A percentile compares a stretch with the other conserved stretches of the same genome.
phyloP scores from a whole-genome alignment of 2,329 filamentous ascomycete species.

The Penicillium sp. region DNA sequence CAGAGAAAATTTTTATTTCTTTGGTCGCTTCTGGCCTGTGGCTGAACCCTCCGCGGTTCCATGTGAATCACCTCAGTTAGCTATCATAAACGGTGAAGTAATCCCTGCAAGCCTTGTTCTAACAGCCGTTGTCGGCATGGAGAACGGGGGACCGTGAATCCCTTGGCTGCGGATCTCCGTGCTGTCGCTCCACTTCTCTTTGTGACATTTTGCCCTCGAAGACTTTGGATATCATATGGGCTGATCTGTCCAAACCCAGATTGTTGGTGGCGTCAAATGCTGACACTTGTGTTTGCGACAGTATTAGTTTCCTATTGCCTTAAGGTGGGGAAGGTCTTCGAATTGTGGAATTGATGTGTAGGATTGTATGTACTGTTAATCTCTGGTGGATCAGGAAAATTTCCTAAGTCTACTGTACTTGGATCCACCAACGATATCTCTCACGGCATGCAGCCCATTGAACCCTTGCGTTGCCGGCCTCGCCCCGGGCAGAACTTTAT shows the following conservation, averaged over 20 bases:
- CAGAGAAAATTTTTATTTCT: neutral
- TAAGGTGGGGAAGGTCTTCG: neutral
- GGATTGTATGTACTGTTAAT: constrained; percentile 3
- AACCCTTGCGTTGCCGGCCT: constrained; percentile 7
- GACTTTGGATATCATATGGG: constrained; percentile 3
- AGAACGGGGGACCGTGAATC: constrained; percentile 8
- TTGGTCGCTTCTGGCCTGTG: neutral
- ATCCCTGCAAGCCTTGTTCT: constrained; percentile 4
- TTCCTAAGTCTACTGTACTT: constrained; percentile 2
- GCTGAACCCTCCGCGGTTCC: constrained; percentile 12
- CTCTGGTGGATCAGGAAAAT: constrained; percentile 2
- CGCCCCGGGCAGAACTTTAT: neutral
- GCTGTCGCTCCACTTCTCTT: constrained; percentile 10
- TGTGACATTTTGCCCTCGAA: constrained; percentile 3
- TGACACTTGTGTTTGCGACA: neutral
- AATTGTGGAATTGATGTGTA: constrained; percentile 6
- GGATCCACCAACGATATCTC: constrained; percentile 9
- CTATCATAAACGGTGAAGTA: neutral
- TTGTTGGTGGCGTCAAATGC: constrained; percentile 9
- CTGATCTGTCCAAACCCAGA: constrained; percentile 18
- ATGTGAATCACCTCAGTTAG: constrained; percentile 8
- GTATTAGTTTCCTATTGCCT: constrained; percentile 4
- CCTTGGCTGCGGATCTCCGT: constrained; percentile 6
- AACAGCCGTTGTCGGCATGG: constrained; percentile 10
- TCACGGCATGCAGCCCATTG: neutral